These are phyloP conservation scores for Podochytrium sp. DNA, from an alignment of 192 early-diverging fungal genomes.

Conservation along the genomic window DNA sequence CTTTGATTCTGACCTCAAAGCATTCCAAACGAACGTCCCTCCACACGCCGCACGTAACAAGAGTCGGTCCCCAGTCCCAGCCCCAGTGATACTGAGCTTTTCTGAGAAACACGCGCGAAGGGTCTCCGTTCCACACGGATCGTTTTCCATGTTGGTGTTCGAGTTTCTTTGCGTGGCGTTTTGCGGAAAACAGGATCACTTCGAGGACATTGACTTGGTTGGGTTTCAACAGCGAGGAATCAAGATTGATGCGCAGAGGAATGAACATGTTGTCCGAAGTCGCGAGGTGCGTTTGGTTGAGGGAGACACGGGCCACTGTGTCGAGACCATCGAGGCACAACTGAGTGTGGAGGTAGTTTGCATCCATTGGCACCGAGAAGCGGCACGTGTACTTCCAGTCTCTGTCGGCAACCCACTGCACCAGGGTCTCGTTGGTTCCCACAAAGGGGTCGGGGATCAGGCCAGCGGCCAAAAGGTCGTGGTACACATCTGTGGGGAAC, in stretches of 20 bases:
- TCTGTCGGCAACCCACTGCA: constrained; percentile 6
- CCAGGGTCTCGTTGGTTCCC: not conserved
- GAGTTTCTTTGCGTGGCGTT: constrained; percentile 22
- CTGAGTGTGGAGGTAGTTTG: not conserved
- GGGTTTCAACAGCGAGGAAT: constrained; percentile 7
- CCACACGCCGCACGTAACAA: constrained; percentile 37
- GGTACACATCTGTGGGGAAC: not conserved
- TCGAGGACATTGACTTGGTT: constrained; percentile 19
- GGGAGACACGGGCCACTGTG: constrained; percentile 46
- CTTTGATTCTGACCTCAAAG: constrained; percentile 17
- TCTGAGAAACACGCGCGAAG: constrained; percentile 38
- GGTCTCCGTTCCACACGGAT: constrained; percentile 40
- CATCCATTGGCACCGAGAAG: not conserved
- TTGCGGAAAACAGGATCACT: constrained; percentile 46
- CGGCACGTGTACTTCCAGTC: constrained; percentile 5
- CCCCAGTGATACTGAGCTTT: constrained; percentile 51
- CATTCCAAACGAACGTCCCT: constrained; percentile 19
- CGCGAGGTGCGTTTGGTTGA: constrained; percentile 47
- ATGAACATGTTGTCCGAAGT: constrained; percentile 55
- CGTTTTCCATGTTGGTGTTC: constrained; percentile 17
- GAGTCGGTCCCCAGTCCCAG: constrained; percentile 51
- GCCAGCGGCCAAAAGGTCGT: constrained; percentile 14
- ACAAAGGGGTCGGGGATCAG: constrained; percentile 27
- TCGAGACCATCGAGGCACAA: constrained; percentile 56
- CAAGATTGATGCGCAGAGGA: constrained; percentile 37